These are phyloP conservation scores for Tolypocladium paradoxum DNA, from an alignment of 2,329 filamentous ascomycete species.

Conservation along the genomic window DNA sequence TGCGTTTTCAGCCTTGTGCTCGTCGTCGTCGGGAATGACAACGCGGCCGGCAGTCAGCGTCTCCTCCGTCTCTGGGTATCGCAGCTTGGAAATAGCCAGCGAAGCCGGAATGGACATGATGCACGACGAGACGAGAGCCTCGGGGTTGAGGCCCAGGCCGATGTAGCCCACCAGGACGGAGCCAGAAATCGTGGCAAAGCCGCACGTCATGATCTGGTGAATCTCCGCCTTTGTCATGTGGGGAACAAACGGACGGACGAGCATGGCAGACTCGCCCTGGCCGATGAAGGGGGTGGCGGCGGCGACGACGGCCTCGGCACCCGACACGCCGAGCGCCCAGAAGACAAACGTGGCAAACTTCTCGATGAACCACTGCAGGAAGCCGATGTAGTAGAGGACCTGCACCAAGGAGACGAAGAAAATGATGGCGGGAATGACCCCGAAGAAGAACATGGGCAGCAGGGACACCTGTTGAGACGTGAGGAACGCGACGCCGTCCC, in stretches of 20 bases:
- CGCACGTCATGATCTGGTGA: conserved; percentile 87
- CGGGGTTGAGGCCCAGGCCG: conserved; percentile 67
- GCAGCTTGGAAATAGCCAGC: conserved; percentile 78
- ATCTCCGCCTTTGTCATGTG: conserved; percentile 80
- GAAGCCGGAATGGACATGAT: conserved; percentile 95
- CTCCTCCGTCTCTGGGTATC: conserved; percentile 81
- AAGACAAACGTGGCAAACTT: conserved; percentile 90
- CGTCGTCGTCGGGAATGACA: conserved; percentile 68
- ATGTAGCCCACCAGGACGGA: conserved; percentile 83
- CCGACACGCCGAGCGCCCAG: conserved; percentile 78
- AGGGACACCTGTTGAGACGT: conserved; percentile 29
- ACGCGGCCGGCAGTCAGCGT: conserved; percentile 73
- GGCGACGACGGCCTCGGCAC: conserved; percentile 86
- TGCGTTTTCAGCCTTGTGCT: conserved; percentile 65
- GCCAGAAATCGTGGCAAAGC: conserved; percentile 86
- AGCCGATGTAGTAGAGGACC: conserved; percentile 68
- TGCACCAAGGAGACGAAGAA: conserved; percentile 94
- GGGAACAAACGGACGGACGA: conserved; percentile 77
- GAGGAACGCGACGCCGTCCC: conserved; percentile 63
- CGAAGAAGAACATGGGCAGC: conserved; percentile 58
- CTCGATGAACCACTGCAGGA: conserved; percentile 79
- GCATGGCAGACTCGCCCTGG: conserved; percentile 86
- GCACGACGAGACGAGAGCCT: conserved; percentile 80
- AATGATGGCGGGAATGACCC: conserved; percentile 82
- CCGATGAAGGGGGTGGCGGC: conserved; percentile 90